Percentiles rank a stretch among this genome's conserved stretches.
Evolutionary conservation across 768 basidiomycete species (phyloP).

Genomic region (Xerocomellus chrysenteron): DNA sequence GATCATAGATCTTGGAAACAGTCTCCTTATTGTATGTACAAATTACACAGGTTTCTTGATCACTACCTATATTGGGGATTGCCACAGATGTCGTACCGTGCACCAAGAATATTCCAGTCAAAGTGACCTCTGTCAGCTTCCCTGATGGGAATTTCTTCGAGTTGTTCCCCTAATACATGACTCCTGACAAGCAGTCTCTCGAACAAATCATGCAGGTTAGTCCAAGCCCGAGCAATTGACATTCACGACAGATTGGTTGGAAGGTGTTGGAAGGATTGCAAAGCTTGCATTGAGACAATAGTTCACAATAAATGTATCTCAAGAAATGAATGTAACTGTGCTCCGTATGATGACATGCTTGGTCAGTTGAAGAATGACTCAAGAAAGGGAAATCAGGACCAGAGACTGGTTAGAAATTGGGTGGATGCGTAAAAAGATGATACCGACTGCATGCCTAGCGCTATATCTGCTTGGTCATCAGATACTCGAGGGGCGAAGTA

Average conservation of each 20-base stretch:
- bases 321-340: constrained; percentile 22
- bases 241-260: not conserved
- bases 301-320: constrained; percentile 12
- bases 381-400: constrained; percentile 9
- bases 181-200: too few relatives aligned
- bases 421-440: constrained; percentile 2
- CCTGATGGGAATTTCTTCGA: too few relatives aligned
- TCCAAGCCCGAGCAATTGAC: not conserved
- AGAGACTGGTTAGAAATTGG: constrained; percentile 12
- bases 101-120: too few relatives aligned
- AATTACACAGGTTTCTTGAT: too few relatives aligned
- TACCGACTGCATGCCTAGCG: not conserved
- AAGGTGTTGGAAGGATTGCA: constrained; percentile 49
- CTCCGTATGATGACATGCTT: not conserved
- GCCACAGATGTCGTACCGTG: too few relatives aligned
- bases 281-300: constrained; percentile 47
- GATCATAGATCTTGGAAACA: too few relatives aligned
- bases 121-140: too few relatives aligned
- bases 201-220: not conserved
- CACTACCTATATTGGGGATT: too few relatives aligned
- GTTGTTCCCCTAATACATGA: too few relatives aligned
- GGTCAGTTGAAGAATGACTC: constrained; percentile 2
- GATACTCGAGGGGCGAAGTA: constrained; percentile 70
- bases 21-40: too few relatives aligned
- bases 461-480: constrained; percentile 20